A percentile compares a stretch with the other conserved stretches of the same genome.
Evolutionary conservation across 805 yeast genomes (phyloP).

Genomic region (Diddensiella transvaalensis): DNA sequence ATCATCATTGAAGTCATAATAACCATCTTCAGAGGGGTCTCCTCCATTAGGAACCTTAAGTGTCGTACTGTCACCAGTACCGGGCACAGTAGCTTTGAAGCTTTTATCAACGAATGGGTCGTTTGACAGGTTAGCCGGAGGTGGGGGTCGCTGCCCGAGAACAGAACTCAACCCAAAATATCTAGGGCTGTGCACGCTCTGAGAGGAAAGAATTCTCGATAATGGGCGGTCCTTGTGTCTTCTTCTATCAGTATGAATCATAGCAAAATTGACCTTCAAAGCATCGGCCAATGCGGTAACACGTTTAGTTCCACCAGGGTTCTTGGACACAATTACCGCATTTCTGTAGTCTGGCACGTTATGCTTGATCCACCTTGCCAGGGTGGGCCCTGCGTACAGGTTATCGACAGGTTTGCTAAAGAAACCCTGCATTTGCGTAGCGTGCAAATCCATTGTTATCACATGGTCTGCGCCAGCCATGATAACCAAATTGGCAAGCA

Average conservation of each 20-base stretch:
- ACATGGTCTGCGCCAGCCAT: constrained; percentile 99
- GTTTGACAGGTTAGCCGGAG: neutral
- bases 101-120: neutral
- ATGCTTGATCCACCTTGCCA: constrained; percentile 93
- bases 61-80: neutral
- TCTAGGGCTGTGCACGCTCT: neutral
- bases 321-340: constrained; percentile 94
- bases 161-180: constrained; percentile 3
- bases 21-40: neutral
- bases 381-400: constrained; percentile 91
- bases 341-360: constrained; percentile 76
- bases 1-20: constrained; percentile 14
- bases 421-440: constrained; percentile 99
- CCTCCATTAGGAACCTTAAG: neutral
- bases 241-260: constrained; percentile 98
- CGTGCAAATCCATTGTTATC: constrained; percentile 92
- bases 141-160: too few relatives aligned
- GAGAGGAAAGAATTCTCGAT: constrained; percentile 24
- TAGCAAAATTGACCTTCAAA: constrained; percentile 91
- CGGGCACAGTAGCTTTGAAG: neutral
- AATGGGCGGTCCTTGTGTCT: constrained; percentile 64
- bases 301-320: constrained; percentile 98
- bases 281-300: constrained; percentile 98
- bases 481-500: constrained; percentile 89
- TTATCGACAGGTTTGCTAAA: constrained; percentile 97